A percentile compares a stretch with the other conserved stretches of the same genome.
These are phyloP conservation scores for Xerocomellus dryophilus DNA, from an alignment of 768 basidiomycete genomes.

Conservation along the genomic window DNA sequence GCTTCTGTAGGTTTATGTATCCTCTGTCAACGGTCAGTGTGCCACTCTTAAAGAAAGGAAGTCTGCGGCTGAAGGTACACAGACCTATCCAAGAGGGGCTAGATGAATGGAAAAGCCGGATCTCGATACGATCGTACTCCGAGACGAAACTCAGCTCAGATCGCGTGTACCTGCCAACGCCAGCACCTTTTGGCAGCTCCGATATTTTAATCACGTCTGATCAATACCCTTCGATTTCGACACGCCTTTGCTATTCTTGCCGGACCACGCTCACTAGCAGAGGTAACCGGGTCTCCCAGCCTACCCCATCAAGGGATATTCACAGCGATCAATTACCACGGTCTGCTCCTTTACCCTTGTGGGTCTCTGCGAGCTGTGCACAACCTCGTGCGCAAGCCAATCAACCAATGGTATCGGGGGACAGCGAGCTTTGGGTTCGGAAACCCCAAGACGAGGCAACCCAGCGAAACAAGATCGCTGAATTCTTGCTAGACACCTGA, in stretches of 20 bases:
- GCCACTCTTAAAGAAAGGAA: neutral
- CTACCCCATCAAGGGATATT: conserved; percentile 1
- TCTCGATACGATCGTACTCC: conserved; percentile 60
- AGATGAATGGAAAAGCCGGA: conserved; percentile 71
- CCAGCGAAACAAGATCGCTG: conserved; percentile 38
- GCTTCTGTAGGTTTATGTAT: conserved; percentile 48
- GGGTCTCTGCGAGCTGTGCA: conserved; percentile 28
- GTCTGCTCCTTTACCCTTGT: conserved; percentile 27
- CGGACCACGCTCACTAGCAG: conserved; percentile 59
- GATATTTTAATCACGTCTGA: neutral
- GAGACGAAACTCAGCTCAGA: conserved; percentile 19
- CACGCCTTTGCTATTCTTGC: conserved; percentile 60
- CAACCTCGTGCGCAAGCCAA: conserved; percentile 1
- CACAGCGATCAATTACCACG: conserved; percentile 7
- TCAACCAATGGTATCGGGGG: neutral
- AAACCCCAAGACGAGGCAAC: conserved; percentile 32
- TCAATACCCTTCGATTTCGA: conserved; percentile 32
- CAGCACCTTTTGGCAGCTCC: neutral
- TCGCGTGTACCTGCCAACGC: conserved; percentile 6
- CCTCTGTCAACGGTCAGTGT: conserved; percentile 60
- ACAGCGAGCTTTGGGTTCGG: conserved; percentile 32
- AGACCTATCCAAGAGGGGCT: conserved; percentile 65
- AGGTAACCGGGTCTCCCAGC: conserved; percentile 42
- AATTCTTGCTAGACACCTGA: conserved; percentile 37
- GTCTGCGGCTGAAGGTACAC: neutral